phyloP scores from a whole-genome alignment of 2,329 filamentous ascomycete genomes.

The Aspergillus luchuensis region DNA sequence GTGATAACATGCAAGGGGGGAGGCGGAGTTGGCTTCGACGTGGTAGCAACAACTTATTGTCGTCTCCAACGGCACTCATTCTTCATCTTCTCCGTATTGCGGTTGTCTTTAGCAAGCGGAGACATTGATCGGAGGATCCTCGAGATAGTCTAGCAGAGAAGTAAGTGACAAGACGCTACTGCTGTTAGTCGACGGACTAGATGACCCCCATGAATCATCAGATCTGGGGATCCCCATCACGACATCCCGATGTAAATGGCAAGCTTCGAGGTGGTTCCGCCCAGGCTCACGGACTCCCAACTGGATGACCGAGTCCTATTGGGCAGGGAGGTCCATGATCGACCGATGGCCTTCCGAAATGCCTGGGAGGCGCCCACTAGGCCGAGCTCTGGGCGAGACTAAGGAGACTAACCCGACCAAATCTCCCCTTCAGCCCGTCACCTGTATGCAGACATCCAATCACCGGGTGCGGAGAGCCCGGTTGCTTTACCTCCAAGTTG shows the following conservation, averaged over 20 bases:
- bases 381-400: conserved; percentile 1
- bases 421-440: conserved; percentile 3
- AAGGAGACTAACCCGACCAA: not conserved
- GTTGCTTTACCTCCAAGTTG: not conserved
- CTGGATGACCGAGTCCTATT: conserved; percentile 1
- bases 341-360: conserved; percentile 9
- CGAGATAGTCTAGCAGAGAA: not conserved
- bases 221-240: conserved; percentile 12
- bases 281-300: conserved; percentile 4
- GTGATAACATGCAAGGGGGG: not conserved
- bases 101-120: not conserved
- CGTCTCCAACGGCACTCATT: not conserved
- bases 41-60: not conserved
- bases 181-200: not conserved
- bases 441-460: conserved; percentile 3
- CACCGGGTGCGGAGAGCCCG: conserved; percentile 1
- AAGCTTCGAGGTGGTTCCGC: not conserved
- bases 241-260: conserved; percentile 9
- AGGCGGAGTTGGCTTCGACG: not conserved
- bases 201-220: conserved; percentile 3
- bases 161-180: not conserved
- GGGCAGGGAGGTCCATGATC: conserved; percentile 3
- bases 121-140: not conserved
- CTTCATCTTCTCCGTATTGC: not conserved
- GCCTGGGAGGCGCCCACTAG: conserved; percentile 1